phyloP scores from a whole-genome alignment of 1,284 basidiomycete genomes.

The Cerioporus squamosus region DNA sequence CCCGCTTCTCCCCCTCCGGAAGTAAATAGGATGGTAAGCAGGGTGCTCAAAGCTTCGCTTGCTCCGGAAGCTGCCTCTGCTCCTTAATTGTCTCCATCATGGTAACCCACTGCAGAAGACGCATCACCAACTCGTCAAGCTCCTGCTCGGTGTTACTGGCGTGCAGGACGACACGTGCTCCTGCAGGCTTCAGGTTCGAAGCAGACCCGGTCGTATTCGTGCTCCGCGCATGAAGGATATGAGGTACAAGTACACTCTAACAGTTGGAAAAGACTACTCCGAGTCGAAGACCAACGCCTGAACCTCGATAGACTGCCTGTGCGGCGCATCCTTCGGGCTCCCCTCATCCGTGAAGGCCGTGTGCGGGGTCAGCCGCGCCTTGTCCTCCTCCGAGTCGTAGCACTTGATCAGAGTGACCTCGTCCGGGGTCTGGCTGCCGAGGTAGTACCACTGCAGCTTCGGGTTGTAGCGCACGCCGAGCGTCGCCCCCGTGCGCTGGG shows the following conservation, averaged over 20 bases:
- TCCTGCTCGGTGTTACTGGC: constrained; percentile 69
- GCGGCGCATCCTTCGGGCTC: constrained; percentile 42
- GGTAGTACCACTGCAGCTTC: constrained; percentile 49
- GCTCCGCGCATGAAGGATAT: too few species aligned
- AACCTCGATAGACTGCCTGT: constrained; percentile 47
- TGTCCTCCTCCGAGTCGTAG: constrained; percentile 44
- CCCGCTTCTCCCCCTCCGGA: too few species aligned
- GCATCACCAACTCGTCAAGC: constrained; percentile 42
- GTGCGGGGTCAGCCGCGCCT: constrained; percentile 49
- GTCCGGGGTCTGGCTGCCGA: constrained; percentile 47
- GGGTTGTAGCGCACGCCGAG: constrained; percentile 42
- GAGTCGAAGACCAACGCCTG: constrained; percentile 42
- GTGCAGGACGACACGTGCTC: constrained; percentile 82
- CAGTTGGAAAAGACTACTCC: constrained; percentile 9
- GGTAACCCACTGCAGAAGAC: constrained; percentile 38
- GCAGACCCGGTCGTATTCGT: too few species aligned
- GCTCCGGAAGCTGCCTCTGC: neutral
- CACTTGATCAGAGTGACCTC: constrained; percentile 54
- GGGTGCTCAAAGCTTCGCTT: neutral
- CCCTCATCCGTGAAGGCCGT: constrained; percentile 46
- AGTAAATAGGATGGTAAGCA: neutral
- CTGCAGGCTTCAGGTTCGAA: too few species aligned
- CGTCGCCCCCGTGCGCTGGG: constrained; percentile 37
- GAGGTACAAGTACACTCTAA: too few species aligned
- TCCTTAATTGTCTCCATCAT: constrained; percentile 4